Evolutionary conservation across 164 flowering plant species (phyloP), one percentile per base, ranked within the genome.

Genomic region (Brasenia schreberi): DNA sequence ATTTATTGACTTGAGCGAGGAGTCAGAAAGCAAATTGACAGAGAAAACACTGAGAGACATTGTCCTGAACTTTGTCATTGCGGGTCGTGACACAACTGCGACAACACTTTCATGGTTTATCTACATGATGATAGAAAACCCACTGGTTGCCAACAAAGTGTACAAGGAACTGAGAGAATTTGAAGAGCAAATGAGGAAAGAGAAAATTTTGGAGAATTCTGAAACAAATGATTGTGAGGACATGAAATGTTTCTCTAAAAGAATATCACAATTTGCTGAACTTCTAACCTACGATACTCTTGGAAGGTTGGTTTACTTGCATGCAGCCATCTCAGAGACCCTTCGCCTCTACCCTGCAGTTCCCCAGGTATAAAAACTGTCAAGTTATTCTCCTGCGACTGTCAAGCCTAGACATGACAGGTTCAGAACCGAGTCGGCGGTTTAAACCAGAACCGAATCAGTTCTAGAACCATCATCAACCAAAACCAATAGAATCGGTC

Each of bases 51-150:
- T 90, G 12, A 82, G 98, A 76, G 98, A 93, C 71, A 75, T 89
- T 11, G 95, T 90, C 62, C 79, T 93, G 42, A 93, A 93, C 77
- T 93, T 93, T 78, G 91, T 93, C 45, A 90, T 93, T 17, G 97
- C 97, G 18, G 98, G 97, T 14, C 84, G 97, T 1, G 98, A 90
- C 75, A 94, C 97, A 49, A 94, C 98, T 5, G 95, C 96, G 0
- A 77, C 92, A 52, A 94, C 96, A 11, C 89, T 90, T 11, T 78
- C 97, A 33, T 94, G 98, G 98, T 86, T 81, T 4, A 77, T 87
- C 19, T 90, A 90, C 85, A 83, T 90, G 96, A 70, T 87, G 60
- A 84, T 85, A 85, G 77, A 79, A 1, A 86, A 89, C 70, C 76
- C 77, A 9, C 62, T 78, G 56, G 87, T 86, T 59, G 88, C 91